Conservation (phyloP, 2,329 filamentous ascomycete genomes). For the Penicillium janthinellum region DNA sequence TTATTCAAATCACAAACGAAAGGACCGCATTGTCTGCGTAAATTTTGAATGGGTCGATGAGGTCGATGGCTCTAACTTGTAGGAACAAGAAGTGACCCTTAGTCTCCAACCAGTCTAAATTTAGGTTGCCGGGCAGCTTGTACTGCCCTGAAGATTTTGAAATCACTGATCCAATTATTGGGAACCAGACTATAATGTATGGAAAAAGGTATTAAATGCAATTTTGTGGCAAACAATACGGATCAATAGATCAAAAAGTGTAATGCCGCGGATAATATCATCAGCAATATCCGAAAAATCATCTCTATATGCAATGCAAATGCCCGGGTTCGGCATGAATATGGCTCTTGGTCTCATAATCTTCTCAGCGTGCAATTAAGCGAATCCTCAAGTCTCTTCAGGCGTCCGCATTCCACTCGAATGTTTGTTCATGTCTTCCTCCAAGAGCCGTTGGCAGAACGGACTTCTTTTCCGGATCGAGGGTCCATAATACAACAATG, state of each 20-base stretch:
- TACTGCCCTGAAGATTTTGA: too few species aligned
- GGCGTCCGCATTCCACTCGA: constrained; percentile 20
- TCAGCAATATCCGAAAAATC: not conserved
- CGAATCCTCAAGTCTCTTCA: constrained; percentile 11
- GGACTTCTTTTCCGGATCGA: constrained; percentile 33
- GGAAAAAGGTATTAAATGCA: not conserved
- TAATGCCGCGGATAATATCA: too few species aligned
- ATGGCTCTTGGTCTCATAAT: not conserved
- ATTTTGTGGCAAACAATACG: not conserved
- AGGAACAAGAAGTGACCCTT: too few species aligned
- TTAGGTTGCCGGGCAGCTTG: too few species aligned
- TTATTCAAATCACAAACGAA: too few species aligned
- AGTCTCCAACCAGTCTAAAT: too few species aligned
- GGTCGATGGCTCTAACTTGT: too few species aligned
- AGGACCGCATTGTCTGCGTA: too few species aligned
- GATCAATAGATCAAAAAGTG: not conserved
- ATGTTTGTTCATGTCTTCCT: constrained; percentile 23
- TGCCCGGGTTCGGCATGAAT: not conserved
- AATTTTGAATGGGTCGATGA: too few species aligned
- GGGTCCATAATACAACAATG: constrained; percentile 33
- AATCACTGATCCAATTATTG: too few species aligned
- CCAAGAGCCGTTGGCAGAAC: constrained; percentile 34
- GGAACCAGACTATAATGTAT: not conserved
- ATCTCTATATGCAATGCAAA: not conserved
- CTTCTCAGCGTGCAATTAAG: not conserved